These are phyloP conservation scores for Penicillium sp. DNA, from an alignment of 2,329 filamentous ascomycete genomes.

Conservation along the genomic window DNA sequence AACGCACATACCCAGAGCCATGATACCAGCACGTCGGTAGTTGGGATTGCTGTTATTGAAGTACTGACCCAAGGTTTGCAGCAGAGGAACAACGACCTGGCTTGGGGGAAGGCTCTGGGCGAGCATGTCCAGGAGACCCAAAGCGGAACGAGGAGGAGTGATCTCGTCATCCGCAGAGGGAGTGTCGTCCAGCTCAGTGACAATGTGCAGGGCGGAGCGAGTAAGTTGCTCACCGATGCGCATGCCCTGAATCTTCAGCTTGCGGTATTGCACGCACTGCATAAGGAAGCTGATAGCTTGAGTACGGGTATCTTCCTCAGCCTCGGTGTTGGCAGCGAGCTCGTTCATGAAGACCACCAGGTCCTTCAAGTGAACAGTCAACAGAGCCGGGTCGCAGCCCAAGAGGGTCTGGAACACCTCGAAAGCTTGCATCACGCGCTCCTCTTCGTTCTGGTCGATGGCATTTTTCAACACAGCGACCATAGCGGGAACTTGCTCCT, in stretches of 20 bases:
- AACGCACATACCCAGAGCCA: slow-evolving; percentile 87
- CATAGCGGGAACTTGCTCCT: slow-evolving; percentile 77
- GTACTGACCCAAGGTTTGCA: slow-evolving; percentile 78
- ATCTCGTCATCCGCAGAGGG: slow-evolving; percentile 71
- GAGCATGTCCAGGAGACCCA: slow-evolving; percentile 82
- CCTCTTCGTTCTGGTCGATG: slow-evolving; percentile 74
- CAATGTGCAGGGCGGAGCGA: slow-evolving; percentile 77
- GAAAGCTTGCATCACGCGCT: slow-evolving; percentile 82
- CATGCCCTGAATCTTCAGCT: slow-evolving; percentile 90
- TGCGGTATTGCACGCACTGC: slow-evolving; percentile 84
- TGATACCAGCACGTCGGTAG: slow-evolving; percentile 81
- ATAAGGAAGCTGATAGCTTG: slow-evolving; percentile 93
- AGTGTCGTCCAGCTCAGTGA: slow-evolving; percentile 72
- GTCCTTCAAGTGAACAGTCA: slow-evolving; percentile 81
- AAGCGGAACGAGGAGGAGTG: slow-evolving; percentile 75
- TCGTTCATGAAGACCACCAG: slow-evolving; percentile 92
- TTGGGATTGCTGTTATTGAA: slow-evolving; percentile 68
- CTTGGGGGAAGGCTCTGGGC: slow-evolving; percentile 83
- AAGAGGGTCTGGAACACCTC: slow-evolving; percentile 96
- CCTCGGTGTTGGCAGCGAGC: slow-evolving; percentile 66
- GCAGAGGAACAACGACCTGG: slow-evolving; percentile 86
- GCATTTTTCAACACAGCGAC: slow-evolving; percentile 81
- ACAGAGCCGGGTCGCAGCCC: slow-evolving; percentile 76
- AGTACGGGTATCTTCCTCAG: slow-evolving; percentile 77
- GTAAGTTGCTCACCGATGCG: slow-evolving; percentile 83